Evolutionary conservation across 108 stramenopile species (phyloP).

Genomic region (Pseudonitzschia multistriata): DNA sequence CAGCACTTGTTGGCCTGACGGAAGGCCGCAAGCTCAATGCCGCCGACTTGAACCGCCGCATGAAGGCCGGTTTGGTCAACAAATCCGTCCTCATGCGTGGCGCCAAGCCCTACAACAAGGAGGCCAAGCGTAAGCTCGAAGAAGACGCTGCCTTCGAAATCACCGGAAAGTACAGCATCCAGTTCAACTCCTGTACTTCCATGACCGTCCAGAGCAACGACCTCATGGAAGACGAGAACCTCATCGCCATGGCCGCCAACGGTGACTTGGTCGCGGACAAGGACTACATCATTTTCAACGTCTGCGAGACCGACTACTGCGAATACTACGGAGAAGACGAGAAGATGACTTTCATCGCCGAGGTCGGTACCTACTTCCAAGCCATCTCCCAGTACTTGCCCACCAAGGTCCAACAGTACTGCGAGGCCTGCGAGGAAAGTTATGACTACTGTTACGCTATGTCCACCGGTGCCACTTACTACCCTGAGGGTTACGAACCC

Average conservation of each 20-base stretch:
- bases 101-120: conserved; percentile 9
- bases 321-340: conserved; percentile 40
- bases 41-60: conserved; percentile 8
- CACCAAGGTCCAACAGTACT: conserved; percentile 44
- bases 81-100: conserved; percentile 6
- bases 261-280: conserved; percentile 46
- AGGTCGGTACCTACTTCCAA: conserved; percentile 50
- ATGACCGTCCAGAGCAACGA: conserved; percentile 27
- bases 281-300: conserved; percentile 61
- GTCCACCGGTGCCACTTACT: conserved; percentile 17
- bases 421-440: conserved; percentile 51
- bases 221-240: conserved; percentile 30
- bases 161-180: conserved; percentile 25
- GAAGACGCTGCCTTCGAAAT: conserved; percentile 19
- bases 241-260: conserved; percentile 22
- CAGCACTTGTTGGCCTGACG: conserved; percentile 36
- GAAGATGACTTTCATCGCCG: conserved; percentile 50
- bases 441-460: conserved; percentile 46
- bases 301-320: conserved; percentile 48
- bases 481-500: conserved; percentile 29
- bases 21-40: conserved; percentile 21
- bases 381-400: conserved; percentile 46
- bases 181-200: conserved; percentile 24
- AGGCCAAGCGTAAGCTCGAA: conserved; percentile 26
- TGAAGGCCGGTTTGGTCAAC: conserved; percentile 7